These are phyloP conservation scores for Nakaseomyces uthaithaninus DNA, from an alignment of 1,139 yeast species.

Conservation along the genomic window DNA sequence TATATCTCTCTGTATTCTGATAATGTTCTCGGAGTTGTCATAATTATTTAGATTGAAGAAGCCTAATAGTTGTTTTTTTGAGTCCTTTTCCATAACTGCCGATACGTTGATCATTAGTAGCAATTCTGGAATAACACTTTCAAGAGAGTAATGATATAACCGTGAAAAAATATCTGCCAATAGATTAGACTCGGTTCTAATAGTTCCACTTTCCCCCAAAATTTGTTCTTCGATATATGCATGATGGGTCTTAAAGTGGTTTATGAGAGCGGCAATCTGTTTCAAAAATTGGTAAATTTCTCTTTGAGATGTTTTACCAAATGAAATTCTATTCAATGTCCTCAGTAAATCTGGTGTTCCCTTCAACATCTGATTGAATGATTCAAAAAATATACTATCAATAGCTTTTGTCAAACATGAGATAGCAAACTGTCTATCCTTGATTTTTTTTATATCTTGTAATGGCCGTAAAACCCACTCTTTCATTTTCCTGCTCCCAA, in stretches of 20 bases:
- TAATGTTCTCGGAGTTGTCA: conserved; percentile 38
- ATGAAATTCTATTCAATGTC: conserved; percentile 58
- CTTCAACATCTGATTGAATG: conserved; percentile 40
- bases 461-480: conserved; percentile 76
- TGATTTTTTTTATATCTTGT: conserved; percentile 33
- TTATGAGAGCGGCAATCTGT: conserved; percentile 36
- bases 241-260: conserved; percentile 30
- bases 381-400: conserved; percentile 46
- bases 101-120: conserved; percentile 50
- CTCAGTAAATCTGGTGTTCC: conserved; percentile 60
- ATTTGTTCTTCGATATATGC: conserved; percentile 22
- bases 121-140: conserved; percentile 28
- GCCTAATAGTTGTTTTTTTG: conserved; percentile 40
- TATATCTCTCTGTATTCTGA: conserved; percentile 38
- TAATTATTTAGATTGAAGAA: conserved; percentile 44
- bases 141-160: conserved; percentile 20
- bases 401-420: conserved; percentile 43
- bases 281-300: conserved; percentile 58
- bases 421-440: conserved; percentile 55
- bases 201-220: conserved; percentile 19
- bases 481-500: conserved; percentile 59
- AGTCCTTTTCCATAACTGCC: conserved; percentile 46
- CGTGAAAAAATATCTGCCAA: conserved; percentile 31
- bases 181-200: conserved; percentile 26
- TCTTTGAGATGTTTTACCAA: conserved; percentile 53